These are phyloP conservation scores for Spathaspora arborariae DNA, from an alignment of 805 yeast species.

Conservation along the genomic window DNA sequence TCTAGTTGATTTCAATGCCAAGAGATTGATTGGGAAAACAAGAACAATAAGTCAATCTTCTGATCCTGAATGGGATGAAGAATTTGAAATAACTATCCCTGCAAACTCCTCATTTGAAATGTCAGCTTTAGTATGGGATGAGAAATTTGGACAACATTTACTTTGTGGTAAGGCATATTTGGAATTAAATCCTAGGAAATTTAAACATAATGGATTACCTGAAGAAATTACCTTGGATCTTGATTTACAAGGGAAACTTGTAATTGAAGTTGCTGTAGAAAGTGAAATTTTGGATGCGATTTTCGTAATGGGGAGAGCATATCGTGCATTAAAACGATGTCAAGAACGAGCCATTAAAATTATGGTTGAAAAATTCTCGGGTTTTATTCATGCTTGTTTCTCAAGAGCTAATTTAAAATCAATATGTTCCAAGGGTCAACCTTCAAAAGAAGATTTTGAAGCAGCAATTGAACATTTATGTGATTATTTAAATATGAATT, in stretches of 20 bases:
- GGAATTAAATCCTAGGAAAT: conserved; percentile 58
- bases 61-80: conserved; percentile 86
- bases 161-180: conserved; percentile 63
- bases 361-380: conserved; percentile 70
- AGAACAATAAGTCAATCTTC: conserved; percentile 55
- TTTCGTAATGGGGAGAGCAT: conserved; percentile 74
- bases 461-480: conserved; percentile 71
- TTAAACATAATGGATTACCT: conserved; percentile 66
- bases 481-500: conserved; percentile 67
- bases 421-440: conserved; percentile 47
- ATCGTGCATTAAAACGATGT: conserved; percentile 58
- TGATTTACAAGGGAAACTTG: conserved; percentile 65
- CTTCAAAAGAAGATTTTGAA: conserved; percentile 48
- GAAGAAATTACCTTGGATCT: conserved; percentile 55
- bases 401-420: conserved; percentile 57
- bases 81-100: conserved; percentile 54
- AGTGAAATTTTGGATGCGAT: conserved; percentile 76
- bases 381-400: conserved; percentile 53
- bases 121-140: conserved; percentile 70
- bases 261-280: conserved; percentile 70
- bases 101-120: conserved; percentile 44
- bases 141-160: conserved; percentile 50
- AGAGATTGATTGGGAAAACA: conserved; percentile 64
- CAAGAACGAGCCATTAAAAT: conserved; percentile 64
- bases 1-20: conserved; percentile 51